These are phyloP conservation scores for Pyrrhoderma lamaoense DNA, from an alignment of 1,284 basidiomycete species.

Conservation along the genomic window DNA sequence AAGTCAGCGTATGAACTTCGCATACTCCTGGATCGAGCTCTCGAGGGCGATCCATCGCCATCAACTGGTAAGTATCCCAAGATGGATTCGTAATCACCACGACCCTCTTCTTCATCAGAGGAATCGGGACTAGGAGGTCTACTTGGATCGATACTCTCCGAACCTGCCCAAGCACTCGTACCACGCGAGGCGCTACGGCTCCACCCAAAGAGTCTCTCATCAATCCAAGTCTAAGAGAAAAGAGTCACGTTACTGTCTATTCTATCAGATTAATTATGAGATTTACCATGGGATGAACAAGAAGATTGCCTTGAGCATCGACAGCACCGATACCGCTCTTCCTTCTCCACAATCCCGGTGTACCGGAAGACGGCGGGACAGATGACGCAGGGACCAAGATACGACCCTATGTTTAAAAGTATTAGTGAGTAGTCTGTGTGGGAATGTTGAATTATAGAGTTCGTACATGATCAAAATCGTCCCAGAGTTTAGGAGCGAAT, in stretches of 20 bases:
- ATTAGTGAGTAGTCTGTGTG: slow-evolving; percentile 4
- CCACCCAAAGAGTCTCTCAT: slow-evolving; percentile 93
- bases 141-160: slow-evolving; percentile 50
- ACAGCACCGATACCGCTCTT: slow-evolving; percentile 70
- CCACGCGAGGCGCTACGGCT: slow-evolving; percentile 62
- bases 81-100: slow-evolving; percentile 75
- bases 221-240: slow-evolving; percentile 72
- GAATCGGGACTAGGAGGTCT: slow-evolving; percentile 58
- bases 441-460: slow-evolving; percentile 2
- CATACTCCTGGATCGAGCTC: slow-evolving; percentile 50
- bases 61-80: slow-evolving; percentile 51
- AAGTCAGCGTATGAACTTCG: slow-evolving; percentile 74
- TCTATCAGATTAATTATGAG: background rate
- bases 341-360: slow-evolving; percentile 62
- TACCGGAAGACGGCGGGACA: slow-evolving; percentile 68
- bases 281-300: slow-evolving; percentile 71
- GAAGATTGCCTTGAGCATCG: slow-evolving; percentile 70
- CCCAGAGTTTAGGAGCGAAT: slow-evolving; percentile 82
- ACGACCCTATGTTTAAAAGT: slow-evolving; percentile 45
- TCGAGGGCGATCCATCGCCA: slow-evolving; percentile 31
- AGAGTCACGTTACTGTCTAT: background rate
- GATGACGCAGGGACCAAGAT: slow-evolving; percentile 79
- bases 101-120: slow-evolving; percentile 59
- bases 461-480: slow-evolving; percentile 79
- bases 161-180: slow-evolving; percentile 71